phyloP scores from a whole-genome alignment of 176 grass and related monocot genomes.

The Olyra latifolia region DNA sequence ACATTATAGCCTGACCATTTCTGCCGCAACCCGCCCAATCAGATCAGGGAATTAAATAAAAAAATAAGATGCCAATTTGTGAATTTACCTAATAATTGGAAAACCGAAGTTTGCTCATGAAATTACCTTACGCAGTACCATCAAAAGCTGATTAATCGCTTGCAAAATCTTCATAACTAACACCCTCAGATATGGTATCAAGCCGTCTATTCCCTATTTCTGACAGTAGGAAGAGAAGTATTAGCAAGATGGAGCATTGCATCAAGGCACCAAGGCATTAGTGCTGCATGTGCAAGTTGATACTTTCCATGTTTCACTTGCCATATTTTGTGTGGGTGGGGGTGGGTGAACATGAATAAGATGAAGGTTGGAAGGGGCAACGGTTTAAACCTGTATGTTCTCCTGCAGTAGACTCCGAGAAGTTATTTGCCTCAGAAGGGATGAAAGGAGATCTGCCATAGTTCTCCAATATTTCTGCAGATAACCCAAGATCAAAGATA shows the following conservation, averaged over 20 bases:
- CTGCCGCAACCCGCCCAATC: neutral
- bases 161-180: conserved; percentile 87
- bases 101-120: conserved; percentile 11
- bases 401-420: conserved; percentile 61
- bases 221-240: conserved; percentile 38
- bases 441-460: conserved; percentile 99
- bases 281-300: conserved; percentile 16
- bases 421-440: conserved; percentile 72
- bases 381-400: conserved; percentile 52
- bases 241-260: conserved; percentile 33
- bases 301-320: neutral
- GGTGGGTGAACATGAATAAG: neutral
- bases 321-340: conserved; percentile 1
- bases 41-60: conserved; percentile 16
- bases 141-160: conserved; percentile 64
- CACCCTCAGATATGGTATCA: conserved; percentile 93
- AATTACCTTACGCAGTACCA: conserved; percentile 48
- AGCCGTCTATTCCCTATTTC: conserved; percentile 77
- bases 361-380: neutral
- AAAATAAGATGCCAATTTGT: neutral
- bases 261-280: conserved; percentile 7
- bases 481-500: conserved; percentile 23
- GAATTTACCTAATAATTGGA: conserved; percentile 10
- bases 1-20: neutral
- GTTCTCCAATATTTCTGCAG: conserved; percentile 92